phyloP scores from a whole-genome alignment of 202 grass and related monocot genomes.

The Dendrocalamus latiflorus region DNA sequence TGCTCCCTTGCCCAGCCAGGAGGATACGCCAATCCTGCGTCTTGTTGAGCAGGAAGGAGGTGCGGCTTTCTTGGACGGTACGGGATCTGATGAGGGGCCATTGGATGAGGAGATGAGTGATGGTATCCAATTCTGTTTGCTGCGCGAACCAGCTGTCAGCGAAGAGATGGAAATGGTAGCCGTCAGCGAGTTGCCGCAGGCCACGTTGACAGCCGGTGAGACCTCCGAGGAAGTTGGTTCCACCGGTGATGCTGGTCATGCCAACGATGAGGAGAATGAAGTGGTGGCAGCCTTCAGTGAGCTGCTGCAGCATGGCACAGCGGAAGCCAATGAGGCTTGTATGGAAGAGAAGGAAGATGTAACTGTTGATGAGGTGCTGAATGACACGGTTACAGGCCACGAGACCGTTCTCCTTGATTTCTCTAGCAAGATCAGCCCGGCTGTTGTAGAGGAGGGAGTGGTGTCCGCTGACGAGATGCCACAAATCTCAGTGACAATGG shows the following conservation, averaged over 20 bases:
- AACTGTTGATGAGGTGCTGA: not conserved
- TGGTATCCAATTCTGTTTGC: too few species aligned
- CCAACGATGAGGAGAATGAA: not conserved
- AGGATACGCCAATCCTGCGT: conserved; percentile 22
- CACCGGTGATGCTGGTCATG: not conserved
- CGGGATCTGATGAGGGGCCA: not conserved
- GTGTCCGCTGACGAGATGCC: not conserved
- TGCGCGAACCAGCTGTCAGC: too few species aligned
- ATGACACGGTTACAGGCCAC: not conserved
- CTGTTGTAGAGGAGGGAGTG: not conserved
- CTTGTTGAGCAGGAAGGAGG: not conserved
- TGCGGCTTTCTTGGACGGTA: not conserved
- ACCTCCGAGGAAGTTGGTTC: not conserved
- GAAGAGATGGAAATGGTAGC: not conserved
- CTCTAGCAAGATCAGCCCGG: not conserved
- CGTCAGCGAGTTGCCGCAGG: not conserved
- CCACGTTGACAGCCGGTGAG: not conserved
- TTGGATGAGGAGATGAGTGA: not conserved
- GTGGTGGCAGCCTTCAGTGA: not conserved
- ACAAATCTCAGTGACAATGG: not conserved
- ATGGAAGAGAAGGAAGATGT: not conserved
- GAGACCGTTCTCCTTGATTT: not conserved
- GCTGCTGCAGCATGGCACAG: not conserved
- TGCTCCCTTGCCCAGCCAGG: not conserved
- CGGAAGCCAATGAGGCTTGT: not conserved